Evolutionary conservation across 2,329 filamentous ascomycete genomes (phyloP), one percentile per base, ranked within the genome.

Genomic region (Aureobasidium sp.): DNA sequence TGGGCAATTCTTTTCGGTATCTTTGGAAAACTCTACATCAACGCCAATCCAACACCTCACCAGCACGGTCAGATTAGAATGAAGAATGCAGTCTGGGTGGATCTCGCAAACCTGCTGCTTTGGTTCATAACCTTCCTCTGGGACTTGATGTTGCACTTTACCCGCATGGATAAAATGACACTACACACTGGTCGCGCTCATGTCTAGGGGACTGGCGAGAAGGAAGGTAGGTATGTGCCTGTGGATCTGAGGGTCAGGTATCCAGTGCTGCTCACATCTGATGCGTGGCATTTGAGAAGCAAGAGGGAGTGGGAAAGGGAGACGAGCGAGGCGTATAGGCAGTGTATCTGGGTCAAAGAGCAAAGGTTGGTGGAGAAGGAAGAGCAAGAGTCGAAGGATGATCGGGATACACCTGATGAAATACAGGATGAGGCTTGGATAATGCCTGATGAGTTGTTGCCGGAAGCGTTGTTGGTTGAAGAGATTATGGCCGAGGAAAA

Each of bases 1-100:
- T 97, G 93, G 91, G 88, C 94, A 67, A 88, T 90, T 2, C 84
- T 96, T 8, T 97, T 97, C 76, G 94, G 93, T 23, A 82, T 96
- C 67, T 97, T 97, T 76, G 94, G 90, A 63, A 89, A 86, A 72
- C 88, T 95, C 84, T 97, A 91, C 82, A 92, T 97, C 75, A 79
- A 87, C 63, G 90, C 90, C 72, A 77, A 93, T 66, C 77, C 90
- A 0, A 76, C 73, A 15, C 74, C 75, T 8, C 85, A 93, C 74
- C 76, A 78, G 55, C 72, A 73, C 47, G 89, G 86, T 58, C 85
- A 95, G 66, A 81, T 84, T 70, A 87, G 93, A 65, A 97, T 97
- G 94, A 94, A 94, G 81, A 90, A 91, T 74, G 93, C 93, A 7
- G 93, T 96, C 20, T 97, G 93, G 92, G 85, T 69, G 33, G 68